Base-by-base conservation (phyloP, 768 basidiomycete species). In the Russula griseocarnosa region DNA sequence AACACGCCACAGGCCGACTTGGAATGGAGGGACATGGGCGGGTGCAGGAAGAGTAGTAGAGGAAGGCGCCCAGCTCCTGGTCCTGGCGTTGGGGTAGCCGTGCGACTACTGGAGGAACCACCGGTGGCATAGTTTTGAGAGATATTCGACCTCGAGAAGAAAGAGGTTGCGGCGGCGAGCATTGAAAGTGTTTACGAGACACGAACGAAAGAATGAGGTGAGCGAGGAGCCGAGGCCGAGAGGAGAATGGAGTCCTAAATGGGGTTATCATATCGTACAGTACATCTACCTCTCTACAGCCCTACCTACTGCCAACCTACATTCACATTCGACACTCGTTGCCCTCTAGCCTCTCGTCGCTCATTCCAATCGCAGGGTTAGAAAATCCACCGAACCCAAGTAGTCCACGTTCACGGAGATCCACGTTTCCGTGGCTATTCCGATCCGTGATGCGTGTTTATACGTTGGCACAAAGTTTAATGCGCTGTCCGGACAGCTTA, bases 1-100 rank as follows among this genome's bases (percentile, higher is more conserved):
- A 0, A 98, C 88, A 70, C 82, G 87, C 97, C 97, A 98, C 58
- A 92, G 76, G 2, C 96, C 96, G 10, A 94, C 84, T 67, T 76
- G 79, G 65, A 90, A 84, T 16, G 87, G 72, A 7, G 84, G 82
- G 22, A 81, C 76, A 52, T 72, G 70, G 4, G 74, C 70, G 10
- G 75, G 70, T 5, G 77, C 60, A 40, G 84, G 79, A 14, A 81
- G 70, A 61, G 77, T 51, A n/a, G n/a, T n/a, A 58, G 70, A 55
- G 3, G 75, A 72, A 0, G 77, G 72, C 0, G 79, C 68, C 71
- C 71, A 32, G 76, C 69, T 20, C 67, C 66, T 4, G 74, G 78
- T 0, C 75, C 76, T 24, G 75, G 71, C 0, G 76, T 75, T 24
- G 75, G 71, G 3, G 79, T 75, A 28, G 80, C 71, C 56, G 79